Evolutionary conservation across 345 rosid species (phyloP).

Genomic region (Pseudoturritis turrita): DNA sequence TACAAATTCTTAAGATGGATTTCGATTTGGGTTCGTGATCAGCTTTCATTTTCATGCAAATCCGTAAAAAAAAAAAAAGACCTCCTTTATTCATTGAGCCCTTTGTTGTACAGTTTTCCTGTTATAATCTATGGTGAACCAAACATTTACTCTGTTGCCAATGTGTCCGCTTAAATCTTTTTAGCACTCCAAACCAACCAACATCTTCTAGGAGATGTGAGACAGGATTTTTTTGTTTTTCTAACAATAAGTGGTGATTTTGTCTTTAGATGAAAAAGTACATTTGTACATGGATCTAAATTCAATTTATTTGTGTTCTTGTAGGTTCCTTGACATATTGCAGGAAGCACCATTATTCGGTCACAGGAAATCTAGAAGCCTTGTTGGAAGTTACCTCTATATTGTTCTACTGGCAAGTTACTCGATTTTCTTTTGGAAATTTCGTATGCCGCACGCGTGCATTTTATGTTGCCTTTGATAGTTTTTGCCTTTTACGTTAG

Average conservation of each 20-base stretch:
- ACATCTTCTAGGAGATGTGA: background rate
- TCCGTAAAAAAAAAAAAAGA: background rate
- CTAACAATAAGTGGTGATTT: too few relatives aligned
- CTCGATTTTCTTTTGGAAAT: background rate
- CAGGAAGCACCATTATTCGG: slow-evolving; percentile 94
- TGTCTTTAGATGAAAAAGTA: background rate
- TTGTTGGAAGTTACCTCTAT: slow-evolving; percentile 69
- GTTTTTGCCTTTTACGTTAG: slow-evolving; percentile 35
- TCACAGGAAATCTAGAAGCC: slow-evolving; percentile 75
- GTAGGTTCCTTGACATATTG: slow-evolving; percentile 82
- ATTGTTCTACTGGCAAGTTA: slow-evolving; percentile 65
- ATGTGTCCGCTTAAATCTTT: background rate
- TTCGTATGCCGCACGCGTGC: background rate
- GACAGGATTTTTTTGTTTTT: too few relatives aligned
- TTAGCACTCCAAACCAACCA: background rate
- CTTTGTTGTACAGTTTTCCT: background rate
- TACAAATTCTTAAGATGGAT: background rate
- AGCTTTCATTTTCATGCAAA: background rate
- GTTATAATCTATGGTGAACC: background rate
- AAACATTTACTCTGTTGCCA: background rate
- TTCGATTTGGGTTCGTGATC: background rate
- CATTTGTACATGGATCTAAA: background rate
- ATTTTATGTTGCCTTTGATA: background rate
- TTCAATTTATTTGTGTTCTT: slow-evolving; percentile 4
- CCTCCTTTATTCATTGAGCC: background rate